Conservation (phyloP, 2,329 filamentous ascomycete genomes). For the Aquanectria penicillioides region DNA sequence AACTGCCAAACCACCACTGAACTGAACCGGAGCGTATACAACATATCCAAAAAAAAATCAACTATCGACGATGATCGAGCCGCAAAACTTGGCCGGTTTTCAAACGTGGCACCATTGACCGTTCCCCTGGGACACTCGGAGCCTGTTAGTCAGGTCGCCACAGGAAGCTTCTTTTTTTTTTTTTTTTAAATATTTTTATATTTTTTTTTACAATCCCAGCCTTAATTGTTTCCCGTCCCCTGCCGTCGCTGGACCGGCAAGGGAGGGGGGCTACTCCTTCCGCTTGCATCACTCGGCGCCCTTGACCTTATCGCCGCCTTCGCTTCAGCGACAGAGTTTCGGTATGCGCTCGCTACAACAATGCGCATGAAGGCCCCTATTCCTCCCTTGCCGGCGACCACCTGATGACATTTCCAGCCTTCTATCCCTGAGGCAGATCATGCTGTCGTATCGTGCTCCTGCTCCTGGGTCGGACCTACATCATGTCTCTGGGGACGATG, state of each 20-base stretch:
- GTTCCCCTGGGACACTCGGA: slow-evolving; percentile 12
- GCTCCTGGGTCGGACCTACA: neutral
- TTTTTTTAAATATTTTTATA: neutral
- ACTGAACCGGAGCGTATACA: neutral
- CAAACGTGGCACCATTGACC: slow-evolving; percentile 26
- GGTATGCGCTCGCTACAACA: slow-evolving; percentile 15
- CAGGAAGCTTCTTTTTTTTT: neutral
- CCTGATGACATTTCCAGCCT: slow-evolving; percentile 11
- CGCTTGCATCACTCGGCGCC: neutral
- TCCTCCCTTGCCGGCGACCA: slow-evolving; percentile 3
- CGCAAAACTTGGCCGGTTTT: neutral
- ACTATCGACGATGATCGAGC: too few species aligned
- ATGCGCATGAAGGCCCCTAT: slow-evolving; percentile 8
- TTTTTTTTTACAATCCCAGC: neutral
- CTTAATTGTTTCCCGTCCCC: neutral
- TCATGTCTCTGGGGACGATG: neutral
- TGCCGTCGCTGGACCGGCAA: neutral
- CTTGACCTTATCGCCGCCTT: slow-evolving; percentile 5
- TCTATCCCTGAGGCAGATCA: slow-evolving; percentile 5
- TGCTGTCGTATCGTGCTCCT: neutral
- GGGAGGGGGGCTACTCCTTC: neutral
- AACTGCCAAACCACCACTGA: slow-evolving; percentile 1
- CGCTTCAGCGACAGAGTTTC: neutral
- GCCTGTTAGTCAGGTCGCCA: slow-evolving; percentile 5
- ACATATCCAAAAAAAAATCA: neutral